Evolutionary conservation across 768 basidiomycete species (phyloP), one percentile per base, ranked within the genome.

Genomic region (Tylopilus rubrobrunneus): DNA sequence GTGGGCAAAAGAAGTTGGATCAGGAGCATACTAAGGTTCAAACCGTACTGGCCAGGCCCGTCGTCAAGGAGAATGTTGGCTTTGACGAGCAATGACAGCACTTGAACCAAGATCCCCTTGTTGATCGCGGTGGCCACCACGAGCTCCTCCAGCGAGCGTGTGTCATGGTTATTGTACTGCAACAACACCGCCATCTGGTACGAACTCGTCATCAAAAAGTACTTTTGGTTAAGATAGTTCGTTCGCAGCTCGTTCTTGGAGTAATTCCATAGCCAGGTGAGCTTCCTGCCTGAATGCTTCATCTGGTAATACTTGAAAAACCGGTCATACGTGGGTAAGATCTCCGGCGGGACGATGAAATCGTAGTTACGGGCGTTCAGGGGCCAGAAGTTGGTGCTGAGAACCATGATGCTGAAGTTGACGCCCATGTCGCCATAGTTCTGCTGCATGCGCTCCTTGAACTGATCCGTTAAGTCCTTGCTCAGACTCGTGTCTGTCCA

Each of bases 221-320:
- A 98, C 71, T 94, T 97, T 72, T 94, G 92, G 65, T 86, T 87
- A 50, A 92, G 78, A 72, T 97, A 93, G 66, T 89, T 94, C 58
- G 95, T 95, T 52, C 88, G 84, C 7, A 99, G 80, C 68, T 99
- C 97, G 73, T 94, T 95, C 76, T 96, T 96, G 52, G 87, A 93
- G 69, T 95, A 92, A 65, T 98, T 96, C 97, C 97, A 99, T 10
- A 98, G 74, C 96, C 96, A 99, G 0, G 92, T 95, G 41, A 99
- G 80, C 67, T 96, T 96, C 56, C 96, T 87, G 15, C 94, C 96
- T 3, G 87, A 89, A 69, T 96, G 92, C 70, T 95, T 93, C 66
- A 84, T 85, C 66, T 91, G 89, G 70, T 98, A 98, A 76, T 92
- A 98, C 56, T 85, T 84, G 57, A 85, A 83, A 79, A 98, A 99